A percentile compares a stretch with the other conserved stretches of the same genome.
Evolutionary conservation across 225 moss, liverwort and hornwort genomes (phyloP).

Genomic region (Pleurozium schreberi): DNA sequence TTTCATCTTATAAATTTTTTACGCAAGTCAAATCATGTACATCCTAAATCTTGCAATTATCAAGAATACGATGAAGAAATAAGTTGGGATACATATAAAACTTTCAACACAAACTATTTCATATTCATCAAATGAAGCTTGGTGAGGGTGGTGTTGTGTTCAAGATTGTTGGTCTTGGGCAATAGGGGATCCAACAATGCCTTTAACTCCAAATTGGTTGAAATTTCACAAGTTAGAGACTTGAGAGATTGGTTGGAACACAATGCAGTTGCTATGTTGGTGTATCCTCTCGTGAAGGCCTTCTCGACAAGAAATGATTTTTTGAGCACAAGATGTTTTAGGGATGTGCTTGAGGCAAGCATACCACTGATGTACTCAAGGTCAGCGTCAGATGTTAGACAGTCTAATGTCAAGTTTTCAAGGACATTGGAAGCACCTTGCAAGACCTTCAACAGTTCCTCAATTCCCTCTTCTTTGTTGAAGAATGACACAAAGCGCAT

Average conservation of each 20-base stretch:
- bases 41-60: no score
- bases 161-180: no score
- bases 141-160: not conserved
- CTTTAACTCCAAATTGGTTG: not conserved
- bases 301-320: accelerated
- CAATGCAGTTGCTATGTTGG: not conserved
- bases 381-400: not conserved
- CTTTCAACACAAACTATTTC: no score
- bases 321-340: accelerated
- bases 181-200: not conserved
- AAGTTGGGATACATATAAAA: no score
- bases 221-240: accelerated
- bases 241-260: not conserved
- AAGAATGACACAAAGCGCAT: accelerated
- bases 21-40: no score
- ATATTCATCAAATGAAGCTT: accelerated
- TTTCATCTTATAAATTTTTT: no score
- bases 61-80: no score
- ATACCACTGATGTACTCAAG: not conserved
- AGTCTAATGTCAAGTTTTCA: accelerated
- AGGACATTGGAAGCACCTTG: not conserved
- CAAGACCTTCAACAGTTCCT: not conserved
- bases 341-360: not conserved
- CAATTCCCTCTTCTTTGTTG: not conserved
- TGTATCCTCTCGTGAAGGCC: not conserved